A percentile compares a stretch with the other conserved stretches of the same genome.
phyloP scores from a whole-genome alignment of 1,139 yeast species.

The Zygosaccharomyces sapae region DNA sequence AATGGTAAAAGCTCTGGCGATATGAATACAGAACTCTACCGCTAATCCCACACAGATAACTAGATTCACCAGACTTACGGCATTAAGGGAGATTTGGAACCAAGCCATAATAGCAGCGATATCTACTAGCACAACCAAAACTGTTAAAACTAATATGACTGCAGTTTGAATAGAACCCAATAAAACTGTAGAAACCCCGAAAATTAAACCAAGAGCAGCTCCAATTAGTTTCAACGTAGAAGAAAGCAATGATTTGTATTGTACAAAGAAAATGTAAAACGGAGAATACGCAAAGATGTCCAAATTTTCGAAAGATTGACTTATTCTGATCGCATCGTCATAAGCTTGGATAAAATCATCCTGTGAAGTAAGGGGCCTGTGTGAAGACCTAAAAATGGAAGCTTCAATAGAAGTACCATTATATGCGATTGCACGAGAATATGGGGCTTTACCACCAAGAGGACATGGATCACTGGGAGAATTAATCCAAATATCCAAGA shows the following conservation, averaged over 20 bases:
- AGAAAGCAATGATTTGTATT: slow-evolving; percentile 61
- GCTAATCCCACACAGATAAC: slow-evolving; percentile 91
- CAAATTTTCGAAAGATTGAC: slow-evolving; percentile 51
- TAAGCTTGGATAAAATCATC: slow-evolving; percentile 78
- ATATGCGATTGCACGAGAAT: slow-evolving; percentile 54
- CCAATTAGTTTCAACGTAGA: slow-evolving; percentile 55
- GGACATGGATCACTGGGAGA: slow-evolving; percentile 90
- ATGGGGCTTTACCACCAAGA: slow-evolving; percentile 92
- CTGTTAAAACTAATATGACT: slow-evolving; percentile 51
- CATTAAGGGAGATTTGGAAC: slow-evolving; percentile 76
- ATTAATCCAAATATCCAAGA: slow-evolving; percentile 75
- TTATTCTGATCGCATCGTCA: slow-evolving; percentile 65
- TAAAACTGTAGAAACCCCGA: slow-evolving; percentile 50
- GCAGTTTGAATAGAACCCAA: slow-evolving; percentile 69
- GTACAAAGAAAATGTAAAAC: slow-evolving; percentile 88
- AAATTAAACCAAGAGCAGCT: slow-evolving; percentile 54
- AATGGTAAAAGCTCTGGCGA: slow-evolving; percentile 71
- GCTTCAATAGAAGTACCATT: slow-evolving; percentile 47
- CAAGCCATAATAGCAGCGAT: slow-evolving; percentile 78
- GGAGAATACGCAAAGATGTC: slow-evolving; percentile 89
- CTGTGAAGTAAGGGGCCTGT: slow-evolving; percentile 75
- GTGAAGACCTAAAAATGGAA: slow-evolving; percentile 76
- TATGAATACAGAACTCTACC: slow-evolving; percentile 87
- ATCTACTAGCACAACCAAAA: slow-evolving; percentile 60
- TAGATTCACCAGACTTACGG: slow-evolving; percentile 82